A percentile compares a stretch with the other conserved stretches of the same genome.
Evolutionary conservation across 2,329 filamentous ascomycete genomes (phyloP).

Genomic region (Parafenestella ontariensis): DNA sequence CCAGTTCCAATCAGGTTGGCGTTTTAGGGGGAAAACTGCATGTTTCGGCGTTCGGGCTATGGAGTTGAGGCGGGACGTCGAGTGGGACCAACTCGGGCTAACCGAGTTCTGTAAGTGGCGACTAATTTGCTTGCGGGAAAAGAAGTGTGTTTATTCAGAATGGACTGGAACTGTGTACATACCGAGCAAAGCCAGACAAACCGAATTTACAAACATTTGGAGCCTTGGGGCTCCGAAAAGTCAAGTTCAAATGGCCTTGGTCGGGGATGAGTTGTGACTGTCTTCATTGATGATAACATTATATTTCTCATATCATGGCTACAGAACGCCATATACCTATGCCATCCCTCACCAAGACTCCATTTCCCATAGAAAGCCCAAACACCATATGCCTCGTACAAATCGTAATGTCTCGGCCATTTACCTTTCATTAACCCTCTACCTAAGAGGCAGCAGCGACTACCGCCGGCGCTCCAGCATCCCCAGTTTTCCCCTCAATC

Average conservation of each 20-base stretch:
- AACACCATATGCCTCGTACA: background rate
- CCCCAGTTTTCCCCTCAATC: background rate
- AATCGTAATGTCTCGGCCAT: background rate
- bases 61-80: constrained; percentile 5
- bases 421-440: background rate
- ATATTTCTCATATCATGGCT: background rate
- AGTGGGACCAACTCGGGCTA: constrained; percentile 1
- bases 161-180: constrained; percentile 22
- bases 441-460: constrained; percentile 1
- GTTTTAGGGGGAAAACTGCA: background rate
- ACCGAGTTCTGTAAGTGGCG: background rate
- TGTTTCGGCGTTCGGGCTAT: background rate
- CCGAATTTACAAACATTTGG: constrained; percentile 31
- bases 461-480: background rate
- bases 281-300: too few relatives aligned
- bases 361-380: background rate
- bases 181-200: constrained; percentile 21
- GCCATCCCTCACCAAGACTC: background rate
- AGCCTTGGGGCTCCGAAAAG: constrained; percentile 23
- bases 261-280: too few relatives aligned
- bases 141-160: background rate
- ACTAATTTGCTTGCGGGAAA: background rate
- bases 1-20: constrained; percentile 1
- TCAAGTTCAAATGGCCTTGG: too few relatives aligned
- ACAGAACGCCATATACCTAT: background rate